These are phyloP conservation scores for Pythium pyrilobum DNA, from an alignment of 352 stramenopile genomes.

Conservation along the genomic window DNA sequence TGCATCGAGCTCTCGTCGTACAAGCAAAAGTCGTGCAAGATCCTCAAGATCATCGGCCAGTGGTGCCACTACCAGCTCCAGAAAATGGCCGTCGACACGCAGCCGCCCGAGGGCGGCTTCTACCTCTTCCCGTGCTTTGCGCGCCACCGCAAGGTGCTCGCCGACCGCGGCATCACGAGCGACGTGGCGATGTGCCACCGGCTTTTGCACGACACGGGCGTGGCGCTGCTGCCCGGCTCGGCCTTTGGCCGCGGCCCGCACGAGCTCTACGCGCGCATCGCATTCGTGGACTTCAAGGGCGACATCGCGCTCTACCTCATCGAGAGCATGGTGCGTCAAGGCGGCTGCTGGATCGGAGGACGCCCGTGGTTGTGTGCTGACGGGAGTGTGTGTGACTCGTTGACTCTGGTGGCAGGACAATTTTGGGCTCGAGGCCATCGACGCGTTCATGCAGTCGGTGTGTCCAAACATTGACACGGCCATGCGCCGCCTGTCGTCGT, in stretches of 20 bases:
- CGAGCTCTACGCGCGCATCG: conserved; percentile 76
- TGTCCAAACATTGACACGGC: conserved; percentile 82
- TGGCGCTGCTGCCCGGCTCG: conserved; percentile 80
- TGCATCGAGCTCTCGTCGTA: conserved; percentile 74
- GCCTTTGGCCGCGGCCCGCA: conserved; percentile 71
- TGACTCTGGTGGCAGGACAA: conserved; percentile 43
- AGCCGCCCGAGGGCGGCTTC: conserved; percentile 71
- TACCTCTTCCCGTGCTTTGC: conserved; percentile 84
- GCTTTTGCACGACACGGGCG: conserved; percentile 77
- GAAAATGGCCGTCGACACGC: conserved; percentile 80
- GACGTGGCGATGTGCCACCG: conserved; percentile 72
- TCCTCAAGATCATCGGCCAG: conserved; percentile 71
- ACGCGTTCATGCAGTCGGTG: conserved; percentile 85
- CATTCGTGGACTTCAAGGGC: conserved; percentile 87
- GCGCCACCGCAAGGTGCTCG: conserved; percentile 57
- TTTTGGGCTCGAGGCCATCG: conserved; percentile 58
- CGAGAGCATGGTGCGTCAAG: conserved; percentile 70
- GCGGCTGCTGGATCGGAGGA: not conserved
- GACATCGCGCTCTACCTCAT: conserved; percentile 85
- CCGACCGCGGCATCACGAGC: conserved; percentile 54
- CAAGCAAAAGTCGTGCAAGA: conserved; percentile 80
- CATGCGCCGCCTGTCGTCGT: conserved; percentile 72
- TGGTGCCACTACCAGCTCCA: conserved; percentile 83
- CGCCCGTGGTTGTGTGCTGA: not conserved
- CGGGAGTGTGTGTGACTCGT: not conserved